Evolutionary conservation across 495 filamentous ascomycete genomes (phyloP), one percentile per base, ranked within the genome.

Genomic region (Aspergillus mulundensis): DNA sequence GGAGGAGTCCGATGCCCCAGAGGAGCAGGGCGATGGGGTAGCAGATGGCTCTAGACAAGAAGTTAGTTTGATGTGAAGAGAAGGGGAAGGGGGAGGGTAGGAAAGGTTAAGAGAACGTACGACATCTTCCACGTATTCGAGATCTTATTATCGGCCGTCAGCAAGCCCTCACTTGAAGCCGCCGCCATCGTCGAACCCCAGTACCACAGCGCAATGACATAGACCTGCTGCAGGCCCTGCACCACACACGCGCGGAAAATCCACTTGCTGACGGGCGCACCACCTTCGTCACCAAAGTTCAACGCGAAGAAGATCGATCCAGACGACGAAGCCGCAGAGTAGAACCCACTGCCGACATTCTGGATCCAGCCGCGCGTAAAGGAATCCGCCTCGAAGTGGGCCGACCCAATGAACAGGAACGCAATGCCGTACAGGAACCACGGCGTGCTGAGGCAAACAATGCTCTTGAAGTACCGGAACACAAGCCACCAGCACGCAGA

Each of bases 361-460:
- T 78, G 74, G 28, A 78, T 70, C 76, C 75, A 78, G 5, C 70
- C 80, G 15, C 78, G 70, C 1, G 56, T 72, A 58, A 70, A 69
- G 0, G 65, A 56, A 55, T 76, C 68, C 10, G 56, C 25, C 41
- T 76, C 69, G 51, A 81, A 81, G n/a, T 84, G 84, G n/a, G 84
- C 81, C 18, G 86, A 61, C 5, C 85, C 86, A 38, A 89, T 78
- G 5, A 88, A 61, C 47, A 87, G 68, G 68, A 89, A 88, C 7
- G 84, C 85, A 0, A 80, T 51, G 5, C 82, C 85, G 56, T 85
- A 89, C 59, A 87, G 74, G 65, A 84, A 65, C 77, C 84, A 89
- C n/a, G 85, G 72, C 1, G 75, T 63, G 1, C 79, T 79, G 0
- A 88, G 72, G 21, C 78, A 77, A 32, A 80, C 81, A n/a, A 83